These are phyloP conservation scores for Metschnikowia drakensbergensis DNA, from an alignment of 805 yeast genomes.

Conservation along the genomic window DNA sequence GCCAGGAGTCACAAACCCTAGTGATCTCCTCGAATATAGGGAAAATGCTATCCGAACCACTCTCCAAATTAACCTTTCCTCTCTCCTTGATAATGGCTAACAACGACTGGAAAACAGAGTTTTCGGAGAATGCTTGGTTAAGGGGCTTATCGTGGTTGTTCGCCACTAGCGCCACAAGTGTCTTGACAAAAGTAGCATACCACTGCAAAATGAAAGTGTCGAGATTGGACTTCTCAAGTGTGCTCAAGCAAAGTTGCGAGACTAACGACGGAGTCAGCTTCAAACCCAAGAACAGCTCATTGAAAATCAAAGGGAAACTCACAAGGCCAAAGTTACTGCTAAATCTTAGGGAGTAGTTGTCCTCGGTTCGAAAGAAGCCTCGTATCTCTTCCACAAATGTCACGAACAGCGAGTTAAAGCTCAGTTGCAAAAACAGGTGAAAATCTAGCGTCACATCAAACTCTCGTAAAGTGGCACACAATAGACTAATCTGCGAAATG, in stretches of 20 bases:
- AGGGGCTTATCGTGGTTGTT: constrained; percentile 15
- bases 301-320: constrained; percentile 46
- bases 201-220: constrained; percentile 43
- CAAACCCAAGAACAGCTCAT: constrained; percentile 28
- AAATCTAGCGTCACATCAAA: constrained; percentile 26
- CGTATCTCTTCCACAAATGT: constrained; percentile 13
- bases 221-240: constrained; percentile 24
- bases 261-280: constrained; percentile 10
- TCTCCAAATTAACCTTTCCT: neutral
- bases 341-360: constrained; percentile 17
- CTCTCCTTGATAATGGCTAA: constrained; percentile 21
- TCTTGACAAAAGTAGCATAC: constrained; percentile 42
- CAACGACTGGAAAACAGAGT: constrained; percentile 24
- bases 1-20: constrained; percentile 22
- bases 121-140: neutral
- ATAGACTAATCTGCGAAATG: constrained; percentile 42
- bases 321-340: constrained; percentile 53
- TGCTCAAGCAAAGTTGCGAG: constrained; percentile 18
- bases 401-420: constrained; percentile 15
- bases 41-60: neutral
- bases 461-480: constrained; percentile 47
- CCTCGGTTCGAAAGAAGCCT: constrained; percentile 11
- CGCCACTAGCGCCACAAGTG: constrained; percentile 25
- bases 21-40: constrained; percentile 12
- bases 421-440: constrained; percentile 17